Percentiles rank a stretch among this genome's conserved stretches.
These are phyloP conservation scores for Sicyos edulis DNA, from an alignment of 306 rosid genomes.

Conservation along the genomic window DNA sequence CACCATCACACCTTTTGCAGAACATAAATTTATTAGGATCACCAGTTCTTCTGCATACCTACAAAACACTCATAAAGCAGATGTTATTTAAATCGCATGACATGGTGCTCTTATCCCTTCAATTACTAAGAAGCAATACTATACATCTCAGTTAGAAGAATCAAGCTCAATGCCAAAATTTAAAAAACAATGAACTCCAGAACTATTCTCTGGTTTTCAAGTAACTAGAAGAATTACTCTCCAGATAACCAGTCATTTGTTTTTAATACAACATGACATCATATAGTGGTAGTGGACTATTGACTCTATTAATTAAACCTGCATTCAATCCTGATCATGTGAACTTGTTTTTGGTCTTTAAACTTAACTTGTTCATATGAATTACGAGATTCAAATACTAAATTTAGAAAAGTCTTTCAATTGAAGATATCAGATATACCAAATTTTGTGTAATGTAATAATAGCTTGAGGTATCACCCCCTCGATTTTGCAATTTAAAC, in stretches of 20 bases:
- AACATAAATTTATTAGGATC: constrained; percentile 97
- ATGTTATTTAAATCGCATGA: background rate
- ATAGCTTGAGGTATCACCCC: background rate
- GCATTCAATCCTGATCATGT: background rate
- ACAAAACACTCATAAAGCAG: background rate
- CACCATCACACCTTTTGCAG: constrained; percentile 97
- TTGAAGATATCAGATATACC: background rate
- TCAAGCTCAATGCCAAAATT: background rate
- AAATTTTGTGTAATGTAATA: background rate
- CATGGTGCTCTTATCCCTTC: background rate
- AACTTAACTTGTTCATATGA: too few relatives aligned
- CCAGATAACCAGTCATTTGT: background rate
- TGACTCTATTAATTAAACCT: background rate
- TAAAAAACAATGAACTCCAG: background rate
- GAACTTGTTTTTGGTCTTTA: too few relatives aligned
- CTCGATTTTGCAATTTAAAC: too few relatives aligned
- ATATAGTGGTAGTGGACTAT: background rate
- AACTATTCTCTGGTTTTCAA: background rate
- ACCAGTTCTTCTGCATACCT: constrained; percentile 95
- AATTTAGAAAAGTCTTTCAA: background rate
- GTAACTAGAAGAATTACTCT: constrained; percentile 7
- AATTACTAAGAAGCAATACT: background rate
- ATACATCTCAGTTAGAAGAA: background rate
- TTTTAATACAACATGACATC: background rate
- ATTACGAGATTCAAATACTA: background rate